A percentile compares a stretch with the other conserved stretches of the same genome.
Conservation (phyloP, 805 yeast species). For the Blastobotrys terrestris region DNA sequence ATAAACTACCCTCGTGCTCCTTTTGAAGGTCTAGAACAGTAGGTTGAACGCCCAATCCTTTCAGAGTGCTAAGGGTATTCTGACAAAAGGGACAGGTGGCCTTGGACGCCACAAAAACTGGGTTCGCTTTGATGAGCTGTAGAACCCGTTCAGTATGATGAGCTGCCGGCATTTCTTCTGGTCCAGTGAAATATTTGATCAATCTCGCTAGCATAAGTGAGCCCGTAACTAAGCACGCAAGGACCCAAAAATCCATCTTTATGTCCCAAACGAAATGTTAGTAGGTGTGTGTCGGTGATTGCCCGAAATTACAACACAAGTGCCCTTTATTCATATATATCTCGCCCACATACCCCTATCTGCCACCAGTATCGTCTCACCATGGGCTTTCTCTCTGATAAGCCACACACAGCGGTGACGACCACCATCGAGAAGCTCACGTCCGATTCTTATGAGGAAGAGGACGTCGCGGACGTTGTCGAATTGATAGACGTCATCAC, state of each 20-base stretch:
- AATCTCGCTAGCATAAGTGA: not conserved
- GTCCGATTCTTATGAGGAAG: conserved; percentile 28
- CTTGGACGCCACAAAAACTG: conserved; percentile 77
- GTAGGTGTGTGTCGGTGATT: not conserved
- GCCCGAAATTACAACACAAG: too few species aligned
- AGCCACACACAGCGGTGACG: conserved; percentile 41
- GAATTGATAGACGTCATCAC: conserved; percentile 52
- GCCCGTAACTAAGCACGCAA: not conserved
- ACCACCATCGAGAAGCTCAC: conserved; percentile 34
- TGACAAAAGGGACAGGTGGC: conserved; percentile 55
- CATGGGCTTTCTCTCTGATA: conserved; percentile 32
- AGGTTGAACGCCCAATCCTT: conserved; percentile 40
- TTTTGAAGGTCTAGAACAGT: conserved; percentile 49
- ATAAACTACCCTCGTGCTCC: conserved; percentile 63
- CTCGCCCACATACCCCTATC: too few species aligned
- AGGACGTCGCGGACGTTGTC: conserved; percentile 43
- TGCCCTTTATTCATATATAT: too few species aligned
- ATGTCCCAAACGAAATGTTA: not conserved
- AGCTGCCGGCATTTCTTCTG: conserved; percentile 8
- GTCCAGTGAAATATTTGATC: not conserved
- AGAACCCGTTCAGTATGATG: conserved; percentile 33
- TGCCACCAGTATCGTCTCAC: not conserved
- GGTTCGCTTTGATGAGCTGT: conserved; percentile 54
- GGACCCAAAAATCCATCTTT: not conserved
- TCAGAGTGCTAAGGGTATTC: conserved; percentile 40